phyloP scores from a whole-genome alignment of 192 early-diverging fungal genomes.

The Backusella tuberculispora region DNA sequence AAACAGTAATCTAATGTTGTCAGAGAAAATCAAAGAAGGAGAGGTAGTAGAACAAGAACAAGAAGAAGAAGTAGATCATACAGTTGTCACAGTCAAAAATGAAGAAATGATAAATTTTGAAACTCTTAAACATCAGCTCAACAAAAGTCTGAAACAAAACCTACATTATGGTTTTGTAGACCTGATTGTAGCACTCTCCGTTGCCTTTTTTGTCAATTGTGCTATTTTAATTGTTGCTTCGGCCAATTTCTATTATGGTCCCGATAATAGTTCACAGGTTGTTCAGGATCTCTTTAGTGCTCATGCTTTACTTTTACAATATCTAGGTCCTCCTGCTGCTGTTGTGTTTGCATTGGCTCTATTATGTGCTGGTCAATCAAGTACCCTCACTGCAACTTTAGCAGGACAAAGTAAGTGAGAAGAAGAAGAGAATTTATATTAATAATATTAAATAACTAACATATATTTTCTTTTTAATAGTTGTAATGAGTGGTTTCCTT shows the following conservation, averaged over 20 bases:
- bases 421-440: too few species aligned
- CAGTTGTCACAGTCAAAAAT: background rate
- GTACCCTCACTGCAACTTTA: slow-evolving; percentile 83
- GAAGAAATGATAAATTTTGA: slow-evolving; percentile 11
- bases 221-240: slow-evolving; percentile 81
- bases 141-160: slow-evolving; percentile 21
- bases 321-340: slow-evolving; percentile 66
- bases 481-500: slow-evolving; percentile 83
- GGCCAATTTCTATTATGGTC: slow-evolving; percentile 69
- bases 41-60: background rate
- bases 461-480: slow-evolving; percentile 20
- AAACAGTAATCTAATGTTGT: background rate
- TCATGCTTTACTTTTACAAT: slow-evolving; percentile 56
- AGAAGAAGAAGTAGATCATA: slow-evolving; percentile 17
- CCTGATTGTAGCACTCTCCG: slow-evolving; percentile 64
- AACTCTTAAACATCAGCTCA: slow-evolving; percentile 17
- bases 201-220: slow-evolving; percentile 78
- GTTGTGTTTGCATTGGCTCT: slow-evolving; percentile 77
- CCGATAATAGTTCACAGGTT: slow-evolving; percentile 21
- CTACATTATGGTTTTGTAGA: slow-evolving; percentile 63
- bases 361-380: slow-evolving; percentile 74
- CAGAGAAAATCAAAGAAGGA: slow-evolving; percentile 27
- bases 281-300: slow-evolving; percentile 73
- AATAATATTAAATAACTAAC: background rate
- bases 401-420: slow-evolving; percentile 61